These are phyloP conservation scores for Mycena amicta DNA, from an alignment of 768 basidiomycete species.

Conservation along the genomic window DNA sequence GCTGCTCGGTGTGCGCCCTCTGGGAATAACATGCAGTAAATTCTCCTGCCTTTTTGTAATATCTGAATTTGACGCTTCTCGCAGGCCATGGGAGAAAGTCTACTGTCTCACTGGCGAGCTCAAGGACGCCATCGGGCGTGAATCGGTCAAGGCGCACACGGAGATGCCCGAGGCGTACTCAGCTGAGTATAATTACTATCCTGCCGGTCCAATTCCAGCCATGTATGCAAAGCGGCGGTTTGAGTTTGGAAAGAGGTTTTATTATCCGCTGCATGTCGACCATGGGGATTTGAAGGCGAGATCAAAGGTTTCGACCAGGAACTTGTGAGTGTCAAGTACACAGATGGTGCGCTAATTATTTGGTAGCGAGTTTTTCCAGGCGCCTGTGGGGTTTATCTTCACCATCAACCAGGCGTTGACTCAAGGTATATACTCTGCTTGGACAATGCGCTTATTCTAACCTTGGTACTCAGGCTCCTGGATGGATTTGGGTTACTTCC, in stretches of 20 bases:
- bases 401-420: constrained; percentile 22
- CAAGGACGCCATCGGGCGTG: too few relatives aligned
- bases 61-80: not conserved
- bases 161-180: too few relatives aligned
- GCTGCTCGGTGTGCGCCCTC: constrained; percentile 18
- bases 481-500: constrained; percentile 16
- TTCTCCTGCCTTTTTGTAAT: not conserved
- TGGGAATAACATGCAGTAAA: constrained; percentile 2
- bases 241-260: constrained; percentile 20
- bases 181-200: too few relatives aligned
- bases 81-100: constrained; percentile 22
- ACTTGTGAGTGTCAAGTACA: too few relatives aligned
- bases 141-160: too few relatives aligned
- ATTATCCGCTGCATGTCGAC: too few relatives aligned
- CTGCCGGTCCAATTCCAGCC: constrained; percentile 11
- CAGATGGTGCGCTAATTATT: too few relatives aligned
- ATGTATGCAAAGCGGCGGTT: constrained; percentile 16
- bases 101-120: constrained; percentile 19
- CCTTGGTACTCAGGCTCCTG: too few relatives aligned
- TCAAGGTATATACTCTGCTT: too few relatives aligned
- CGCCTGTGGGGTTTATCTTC: constrained; percentile 22
- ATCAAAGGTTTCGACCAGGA: too few relatives aligned
- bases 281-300: too few relatives aligned
- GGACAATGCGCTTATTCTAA: too few relatives aligned
- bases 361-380: constrained; percentile 19